A percentile compares a stretch with the other conserved stretches of the same genome.
Evolutionary conservation across 768 basidiomycete species (phyloP).

Genomic region (Lactarius sanguifluus): DNA sequence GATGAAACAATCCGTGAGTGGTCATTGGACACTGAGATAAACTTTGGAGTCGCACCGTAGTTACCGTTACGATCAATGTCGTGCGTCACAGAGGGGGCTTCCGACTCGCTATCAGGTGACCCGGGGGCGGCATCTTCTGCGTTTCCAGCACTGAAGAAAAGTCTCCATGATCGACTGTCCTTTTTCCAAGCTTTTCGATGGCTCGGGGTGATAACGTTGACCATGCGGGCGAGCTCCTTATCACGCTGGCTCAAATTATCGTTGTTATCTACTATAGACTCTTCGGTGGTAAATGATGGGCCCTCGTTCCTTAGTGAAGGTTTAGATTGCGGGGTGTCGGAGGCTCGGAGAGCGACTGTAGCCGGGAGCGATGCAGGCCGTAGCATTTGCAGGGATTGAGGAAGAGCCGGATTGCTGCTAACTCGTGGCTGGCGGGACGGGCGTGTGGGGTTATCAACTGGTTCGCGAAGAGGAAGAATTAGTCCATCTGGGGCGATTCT

Average conservation of each 20-base stretch:
- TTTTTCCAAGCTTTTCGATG: constrained; percentile 71
- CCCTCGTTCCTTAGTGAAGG: constrained; percentile 4
- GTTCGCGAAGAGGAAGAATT: constrained; percentile 40
- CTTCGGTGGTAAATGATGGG: neutral
- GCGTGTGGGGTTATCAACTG: constrained; percentile 33
- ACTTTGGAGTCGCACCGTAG: neutral
- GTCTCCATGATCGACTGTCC: constrained; percentile 61
- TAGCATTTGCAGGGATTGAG: constrained; percentile 57
- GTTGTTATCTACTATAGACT: constrained; percentile 25
- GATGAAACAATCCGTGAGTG: neutral
- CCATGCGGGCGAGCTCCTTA: constrained; percentile 55
- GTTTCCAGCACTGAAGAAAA: constrained; percentile 47
- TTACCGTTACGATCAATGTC: constrained; percentile 31
- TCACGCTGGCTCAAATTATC: constrained; percentile 43
- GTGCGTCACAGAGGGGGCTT: constrained; percentile 26
- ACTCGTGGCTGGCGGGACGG: constrained; percentile 33
- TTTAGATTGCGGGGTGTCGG: constrained; percentile 23
- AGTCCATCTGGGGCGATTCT: constrained; percentile 35
- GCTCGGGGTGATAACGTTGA: constrained; percentile 69
- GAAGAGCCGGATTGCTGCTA: constrained; percentile 42
- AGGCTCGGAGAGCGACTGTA: constrained; percentile 54
- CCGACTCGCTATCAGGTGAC: constrained; percentile 35
- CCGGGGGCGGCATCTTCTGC: constrained; percentile 33
- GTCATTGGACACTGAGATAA: neutral
- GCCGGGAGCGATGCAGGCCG: constrained; percentile 69